Evolutionary conservation across 1,284 basidiomycete species (phyloP).

Genomic region (Meira nashicola): DNA sequence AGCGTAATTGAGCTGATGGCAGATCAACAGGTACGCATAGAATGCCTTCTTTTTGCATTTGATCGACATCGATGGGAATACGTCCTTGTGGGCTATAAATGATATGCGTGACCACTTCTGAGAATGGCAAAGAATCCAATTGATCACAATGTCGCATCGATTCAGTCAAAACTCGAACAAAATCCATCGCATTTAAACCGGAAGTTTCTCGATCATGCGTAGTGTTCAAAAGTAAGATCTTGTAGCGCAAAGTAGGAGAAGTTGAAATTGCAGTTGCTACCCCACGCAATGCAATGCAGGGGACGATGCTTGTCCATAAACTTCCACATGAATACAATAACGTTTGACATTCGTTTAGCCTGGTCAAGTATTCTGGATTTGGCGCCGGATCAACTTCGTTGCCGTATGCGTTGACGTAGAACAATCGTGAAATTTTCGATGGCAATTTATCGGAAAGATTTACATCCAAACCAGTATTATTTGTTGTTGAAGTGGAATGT

Average conservation of each 20-base stretch:
- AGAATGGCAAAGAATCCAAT: slow-evolving; percentile 63
- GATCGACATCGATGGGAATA: slow-evolving; percentile 12
- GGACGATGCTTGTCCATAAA: slow-evolving; percentile 81
- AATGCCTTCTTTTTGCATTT: slow-evolving; percentile 18
- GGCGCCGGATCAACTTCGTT: slow-evolving; percentile 79
- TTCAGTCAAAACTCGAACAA: slow-evolving; percentile 59
- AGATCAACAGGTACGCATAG: slow-evolving; percentile 14
- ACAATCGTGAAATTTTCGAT: slow-evolving; percentile 58
- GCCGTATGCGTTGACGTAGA: slow-evolving; percentile 71
- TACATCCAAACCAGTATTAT: slow-evolving; percentile 21
- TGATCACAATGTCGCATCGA: slow-evolving; percentile 61
- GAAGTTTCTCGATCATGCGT: slow-evolving; percentile 85
- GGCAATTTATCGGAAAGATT: not conserved
- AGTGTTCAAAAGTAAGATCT: slow-evolving; percentile 80
- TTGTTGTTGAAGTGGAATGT: too few relatives aligned
- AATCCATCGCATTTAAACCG: slow-evolving; percentile 77
- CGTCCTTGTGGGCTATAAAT: slow-evolving; percentile 65
- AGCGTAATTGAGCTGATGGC: slow-evolving; percentile 3
- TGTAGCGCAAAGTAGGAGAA: slow-evolving; percentile 68
- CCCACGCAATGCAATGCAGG: slow-evolving; percentile 79
- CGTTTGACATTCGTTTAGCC: slow-evolving; percentile 64
- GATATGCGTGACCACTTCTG: slow-evolving; percentile 67
- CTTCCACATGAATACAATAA: slow-evolving; percentile 84
- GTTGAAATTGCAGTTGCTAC: slow-evolving; percentile 74
- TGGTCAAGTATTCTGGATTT: slow-evolving; percentile 72